Evolutionary conservation across 2,329 filamentous ascomycete species (phyloP).

Genomic region (Stemphylium lycopersici): DNA sequence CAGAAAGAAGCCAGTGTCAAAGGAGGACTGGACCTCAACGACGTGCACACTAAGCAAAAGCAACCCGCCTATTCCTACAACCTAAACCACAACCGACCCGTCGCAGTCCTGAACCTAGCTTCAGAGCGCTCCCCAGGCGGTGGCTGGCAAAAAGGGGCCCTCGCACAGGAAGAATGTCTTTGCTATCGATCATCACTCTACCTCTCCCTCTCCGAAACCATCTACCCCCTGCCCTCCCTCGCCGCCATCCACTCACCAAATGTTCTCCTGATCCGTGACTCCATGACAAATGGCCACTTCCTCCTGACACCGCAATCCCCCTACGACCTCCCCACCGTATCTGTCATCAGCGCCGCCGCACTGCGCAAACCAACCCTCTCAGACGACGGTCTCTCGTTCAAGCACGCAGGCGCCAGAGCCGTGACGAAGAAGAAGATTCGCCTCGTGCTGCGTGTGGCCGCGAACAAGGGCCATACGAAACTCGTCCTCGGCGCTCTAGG

Average conservation of each 20-base stretch:
- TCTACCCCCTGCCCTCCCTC: constrained; percentile 61
- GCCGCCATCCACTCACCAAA: constrained; percentile 65
- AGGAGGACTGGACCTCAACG: too few relatives aligned
- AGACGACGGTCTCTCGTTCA: constrained; percentile 21
- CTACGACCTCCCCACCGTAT: constrained; percentile 57
- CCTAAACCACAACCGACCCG: constrained; percentile 31
- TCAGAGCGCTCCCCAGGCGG: constrained; percentile 65
- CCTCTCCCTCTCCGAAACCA: constrained; percentile 53
- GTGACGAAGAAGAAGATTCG: constrained; percentile 69
- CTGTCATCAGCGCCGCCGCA: constrained; percentile 67
- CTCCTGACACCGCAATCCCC: constrained; percentile 50
- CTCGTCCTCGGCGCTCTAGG: constrained; percentile 73
- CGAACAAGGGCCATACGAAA: constrained; percentile 60
- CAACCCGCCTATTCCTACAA: background rate
- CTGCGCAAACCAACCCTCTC: constrained; percentile 51
- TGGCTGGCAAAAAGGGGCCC: constrained; percentile 65
- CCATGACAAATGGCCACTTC: constrained; percentile 54
- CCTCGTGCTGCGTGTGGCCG: constrained; percentile 65
- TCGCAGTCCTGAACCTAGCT: constrained; percentile 72
- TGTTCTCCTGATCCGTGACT: constrained; percentile 64
- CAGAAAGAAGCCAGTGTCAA: too few relatives aligned
- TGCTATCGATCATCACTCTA: constrained; percentile 67
- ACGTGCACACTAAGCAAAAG: background rate
- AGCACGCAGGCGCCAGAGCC: constrained; percentile 51
- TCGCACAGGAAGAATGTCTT: constrained; percentile 72